phyloP scores from a whole-genome alignment of 345 rosid genomes.

The Rhodamnia argentea region DNA sequence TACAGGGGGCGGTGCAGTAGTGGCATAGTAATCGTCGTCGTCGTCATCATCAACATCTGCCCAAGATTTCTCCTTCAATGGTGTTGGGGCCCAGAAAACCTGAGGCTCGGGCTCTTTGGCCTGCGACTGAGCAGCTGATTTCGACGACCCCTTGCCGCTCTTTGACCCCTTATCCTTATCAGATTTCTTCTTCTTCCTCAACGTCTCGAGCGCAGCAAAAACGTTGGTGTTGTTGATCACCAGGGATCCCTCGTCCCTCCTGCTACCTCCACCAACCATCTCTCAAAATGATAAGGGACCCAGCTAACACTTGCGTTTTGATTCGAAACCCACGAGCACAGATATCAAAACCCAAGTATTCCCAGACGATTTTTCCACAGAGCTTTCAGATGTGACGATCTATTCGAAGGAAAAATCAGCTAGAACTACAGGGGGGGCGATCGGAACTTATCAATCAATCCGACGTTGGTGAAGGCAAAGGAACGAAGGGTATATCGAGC shows the following conservation, averaged over 20 bases:
- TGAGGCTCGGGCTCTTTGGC: conserved; percentile 5
- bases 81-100: conserved; percentile 33
- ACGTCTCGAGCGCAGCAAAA: conserved; percentile 25
- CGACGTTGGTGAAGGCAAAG: neutral
- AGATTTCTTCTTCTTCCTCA: conserved; percentile 32
- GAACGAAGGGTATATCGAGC: neutral
- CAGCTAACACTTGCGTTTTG: neutral
- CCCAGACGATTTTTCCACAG: neutral
- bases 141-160: conserved; percentile 3
- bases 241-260: conserved; percentile 27
- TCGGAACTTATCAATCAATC: neutral
- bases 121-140: conserved; percentile 1
- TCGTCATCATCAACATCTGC: conserved; percentile 36
- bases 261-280: conserved; percentile 13
- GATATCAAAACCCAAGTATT: neutral
- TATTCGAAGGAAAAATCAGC: neutral
- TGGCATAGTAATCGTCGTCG: conserved; percentile 30
- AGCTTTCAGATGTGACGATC: neutral
- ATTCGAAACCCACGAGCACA: neutral
- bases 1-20: conserved; percentile 13
- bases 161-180: conserved; percentile 14
- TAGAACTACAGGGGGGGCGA: neutral
- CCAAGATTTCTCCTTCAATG: conserved; percentile 24
- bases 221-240: conserved; percentile 26
- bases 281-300: neutral